Conservation (phyloP, 371 early-diverging fungal genomes). For the Mucor racemosus region DNA sequence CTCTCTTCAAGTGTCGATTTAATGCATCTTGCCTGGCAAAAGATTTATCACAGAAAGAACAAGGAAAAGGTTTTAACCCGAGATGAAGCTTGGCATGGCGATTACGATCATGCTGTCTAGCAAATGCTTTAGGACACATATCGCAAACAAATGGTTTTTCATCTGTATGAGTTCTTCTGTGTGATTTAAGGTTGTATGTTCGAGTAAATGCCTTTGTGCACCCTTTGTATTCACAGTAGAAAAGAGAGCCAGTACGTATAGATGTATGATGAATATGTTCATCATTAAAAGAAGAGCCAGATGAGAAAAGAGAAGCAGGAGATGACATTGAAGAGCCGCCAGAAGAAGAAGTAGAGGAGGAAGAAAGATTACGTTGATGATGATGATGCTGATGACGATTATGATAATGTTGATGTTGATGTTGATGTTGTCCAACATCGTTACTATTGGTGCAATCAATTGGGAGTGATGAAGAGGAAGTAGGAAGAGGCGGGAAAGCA, state of each 20-base stretch:
- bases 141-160: slow-evolving; percentile 73
- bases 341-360: slow-evolving; percentile 2
- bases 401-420: neutral
- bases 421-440: neutral
- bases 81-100: slow-evolving; percentile 73
- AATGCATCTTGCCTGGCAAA: slow-evolving; percentile 82
- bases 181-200: slow-evolving; percentile 81
- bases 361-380: neutral
- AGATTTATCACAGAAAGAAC: slow-evolving; percentile 66
- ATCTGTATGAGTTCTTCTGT: slow-evolving; percentile 75
- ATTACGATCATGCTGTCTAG: slow-evolving; percentile 79
- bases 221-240: slow-evolving; percentile 42
- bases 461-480: neutral
- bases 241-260: neutral
- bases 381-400: neutral
- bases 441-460: too few species aligned
- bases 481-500: neutral
- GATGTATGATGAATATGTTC: slow-evolving; percentile 1
- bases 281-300: slow-evolving; percentile 8
- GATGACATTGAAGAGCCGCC: neutral
- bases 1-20: slow-evolving; percentile 57
- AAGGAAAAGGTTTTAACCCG: slow-evolving; percentile 65
- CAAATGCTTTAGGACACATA: slow-evolving; percentile 65
- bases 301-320: slow-evolving; percentile 4
- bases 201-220: slow-evolving; percentile 81